Conservation (phyloP, 2,329 filamentous ascomycete species). For the Colletotrichum brevisporum region DNA sequence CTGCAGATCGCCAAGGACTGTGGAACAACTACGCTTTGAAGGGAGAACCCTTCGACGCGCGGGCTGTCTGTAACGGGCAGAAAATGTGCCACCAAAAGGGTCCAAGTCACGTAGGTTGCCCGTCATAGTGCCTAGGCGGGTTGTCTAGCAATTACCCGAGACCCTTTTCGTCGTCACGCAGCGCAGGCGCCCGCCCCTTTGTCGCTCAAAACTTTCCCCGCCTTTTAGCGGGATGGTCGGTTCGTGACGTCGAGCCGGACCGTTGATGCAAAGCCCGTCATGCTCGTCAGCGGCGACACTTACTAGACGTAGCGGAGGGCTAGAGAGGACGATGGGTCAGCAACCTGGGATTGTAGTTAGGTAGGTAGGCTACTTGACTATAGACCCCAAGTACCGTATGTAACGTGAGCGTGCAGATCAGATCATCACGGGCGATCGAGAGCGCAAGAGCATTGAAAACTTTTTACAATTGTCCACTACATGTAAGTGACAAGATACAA, state of each 20-base stretch:
- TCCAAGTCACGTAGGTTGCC: too few species aligned
- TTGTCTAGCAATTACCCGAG: neutral
- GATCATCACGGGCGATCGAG: neutral
- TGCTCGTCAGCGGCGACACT: too few species aligned
- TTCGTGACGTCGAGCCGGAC: neutral
- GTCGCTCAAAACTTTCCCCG: neutral
- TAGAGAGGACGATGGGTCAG: too few species aligned
- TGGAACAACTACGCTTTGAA: slow-evolving; percentile 23
- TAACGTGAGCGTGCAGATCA: neutral
- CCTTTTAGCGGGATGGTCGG: neutral
- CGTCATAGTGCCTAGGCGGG: too few species aligned
- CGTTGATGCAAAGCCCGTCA: neutral
- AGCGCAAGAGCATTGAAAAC: neutral
- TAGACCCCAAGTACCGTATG: too few species aligned
- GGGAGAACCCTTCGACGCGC: neutral
- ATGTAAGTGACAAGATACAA: slow-evolving; percentile 45
- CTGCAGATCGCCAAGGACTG: slow-evolving; percentile 23
- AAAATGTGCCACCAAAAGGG: neutral
- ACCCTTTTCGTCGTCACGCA: neutral
- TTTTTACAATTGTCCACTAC: slow-evolving; percentile 22
- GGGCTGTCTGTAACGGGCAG: neutral
- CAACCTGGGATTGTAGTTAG: too few species aligned
- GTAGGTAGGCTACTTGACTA: too few species aligned
- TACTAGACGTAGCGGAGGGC: too few species aligned
- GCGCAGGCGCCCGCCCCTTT: neutral